Conservation (phyloP, 2,329 filamentous ascomycete species). For the Phyllosticta citriasiana region DNA sequence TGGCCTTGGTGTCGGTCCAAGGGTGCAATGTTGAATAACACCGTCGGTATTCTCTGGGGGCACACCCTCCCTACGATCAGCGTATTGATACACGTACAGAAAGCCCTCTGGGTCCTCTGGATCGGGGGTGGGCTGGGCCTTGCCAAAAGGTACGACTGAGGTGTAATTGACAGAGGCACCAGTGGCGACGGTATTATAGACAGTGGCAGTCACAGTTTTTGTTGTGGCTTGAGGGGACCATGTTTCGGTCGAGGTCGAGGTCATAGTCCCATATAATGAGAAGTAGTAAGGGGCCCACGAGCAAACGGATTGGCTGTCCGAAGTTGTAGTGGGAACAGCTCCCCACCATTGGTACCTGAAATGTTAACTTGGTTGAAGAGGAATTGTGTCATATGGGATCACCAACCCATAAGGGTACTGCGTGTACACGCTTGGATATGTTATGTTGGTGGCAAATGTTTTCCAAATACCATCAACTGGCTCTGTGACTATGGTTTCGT, state of each 20-base stretch:
- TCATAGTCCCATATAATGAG: background rate
- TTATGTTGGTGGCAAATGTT: background rate
- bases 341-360: constrained; percentile 1
- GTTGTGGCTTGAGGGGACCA: background rate
- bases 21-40: background rate
- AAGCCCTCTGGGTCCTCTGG: background rate
- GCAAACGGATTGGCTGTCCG: background rate
- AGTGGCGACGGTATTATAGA: background rate
- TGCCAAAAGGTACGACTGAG: background rate
- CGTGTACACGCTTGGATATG: background rate
- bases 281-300: constrained; percentile 2
- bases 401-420: background rate
- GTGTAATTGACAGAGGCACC: background rate
- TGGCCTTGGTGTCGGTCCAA: background rate
- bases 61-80: background rate
- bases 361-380: background rate
- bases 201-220: background rate
- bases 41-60: background rate
- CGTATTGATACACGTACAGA: background rate
- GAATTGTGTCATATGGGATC: background rate
- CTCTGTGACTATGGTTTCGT: background rate
- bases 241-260: background rate
- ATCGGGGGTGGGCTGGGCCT: background rate
- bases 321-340: background rate
- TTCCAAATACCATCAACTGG: background rate